These are phyloP conservation scores for Brasilioporus rufonigricans DNA, from an alignment of 768 basidiomycete genomes.

Conservation along the genomic window DNA sequence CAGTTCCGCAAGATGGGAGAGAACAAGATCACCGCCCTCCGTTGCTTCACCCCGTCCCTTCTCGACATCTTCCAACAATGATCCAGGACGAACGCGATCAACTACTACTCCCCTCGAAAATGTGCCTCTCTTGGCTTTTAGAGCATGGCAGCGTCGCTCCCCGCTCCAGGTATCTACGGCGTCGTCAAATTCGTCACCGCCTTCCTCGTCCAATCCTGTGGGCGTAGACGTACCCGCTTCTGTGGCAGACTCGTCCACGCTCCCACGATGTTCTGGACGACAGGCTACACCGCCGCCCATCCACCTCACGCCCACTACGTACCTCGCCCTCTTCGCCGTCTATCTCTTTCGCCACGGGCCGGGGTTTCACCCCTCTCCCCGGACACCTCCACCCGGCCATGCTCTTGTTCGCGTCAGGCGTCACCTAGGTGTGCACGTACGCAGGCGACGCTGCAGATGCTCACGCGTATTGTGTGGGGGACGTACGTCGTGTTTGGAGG, in stretches of 20 bases:
- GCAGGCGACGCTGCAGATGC: constrained; percentile 38
- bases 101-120: constrained; percentile 39
- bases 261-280: constrained; percentile 38
- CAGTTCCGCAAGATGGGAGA: constrained; percentile 37
- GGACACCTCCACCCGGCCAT: constrained; percentile 35
- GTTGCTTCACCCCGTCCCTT: constrained; percentile 33
- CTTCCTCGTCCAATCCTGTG: neutral
- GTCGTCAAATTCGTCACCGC: constrained; percentile 38
- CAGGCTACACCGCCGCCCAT: constrained; percentile 31
- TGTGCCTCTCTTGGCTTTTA: constrained; percentile 37
- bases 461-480: constrained; percentile 26
- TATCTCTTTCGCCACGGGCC: constrained; percentile 37
- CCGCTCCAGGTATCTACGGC: constrained; percentile 42
- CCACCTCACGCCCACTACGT: constrained; percentile 12
- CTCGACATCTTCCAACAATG: constrained; percentile 39
- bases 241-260: constrained; percentile 37
- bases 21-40: constrained; percentile 26
- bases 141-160: constrained; percentile 29
- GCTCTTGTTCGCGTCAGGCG: constrained; percentile 30
- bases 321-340: constrained; percentile 24
- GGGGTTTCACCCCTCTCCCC: too few relatives aligned
- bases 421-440: constrained; percentile 38
- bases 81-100: constrained; percentile 42
- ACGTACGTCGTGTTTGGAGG: constrained; percentile 35
- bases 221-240: constrained; percentile 3